Conservation (phyloP, 2,329 filamentous ascomycete genomes). For the Emmonsiellopsis sp. region DNA sequence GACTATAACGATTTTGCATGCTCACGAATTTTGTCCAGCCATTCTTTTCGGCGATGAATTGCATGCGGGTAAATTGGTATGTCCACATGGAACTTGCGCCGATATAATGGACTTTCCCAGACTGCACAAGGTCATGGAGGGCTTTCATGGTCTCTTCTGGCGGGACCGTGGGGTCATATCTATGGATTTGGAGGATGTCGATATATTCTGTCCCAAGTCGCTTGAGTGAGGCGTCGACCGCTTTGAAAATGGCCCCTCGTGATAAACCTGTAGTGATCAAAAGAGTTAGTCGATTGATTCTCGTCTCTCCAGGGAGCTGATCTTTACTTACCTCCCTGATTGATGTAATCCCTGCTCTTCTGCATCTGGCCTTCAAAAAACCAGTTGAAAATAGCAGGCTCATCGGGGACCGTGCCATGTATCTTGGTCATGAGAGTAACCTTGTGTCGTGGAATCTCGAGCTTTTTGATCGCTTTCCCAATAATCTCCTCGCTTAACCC, state of each 20-base stretch:
- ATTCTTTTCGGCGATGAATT: slow-evolving; percentile 39
- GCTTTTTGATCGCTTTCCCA: slow-evolving; percentile 50
- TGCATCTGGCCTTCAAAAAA: slow-evolving; percentile 31
- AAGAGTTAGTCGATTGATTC: background rate
- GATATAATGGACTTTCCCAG: slow-evolving; percentile 26
- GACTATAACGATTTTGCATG: slow-evolving; percentile 46
- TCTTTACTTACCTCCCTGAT: slow-evolving; percentile 19
- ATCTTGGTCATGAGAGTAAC: slow-evolving; percentile 50
- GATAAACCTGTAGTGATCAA: slow-evolving; percentile 20
- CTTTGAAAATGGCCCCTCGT: slow-evolving; percentile 36
- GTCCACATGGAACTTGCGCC: slow-evolving; percentile 22
- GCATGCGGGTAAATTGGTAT: slow-evolving; percentile 30
- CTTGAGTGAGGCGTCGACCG: slow-evolving; percentile 35
- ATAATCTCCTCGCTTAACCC: slow-evolving; percentile 44
- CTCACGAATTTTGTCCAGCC: slow-evolving; percentile 44
- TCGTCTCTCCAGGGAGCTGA: background rate
- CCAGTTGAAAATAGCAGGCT: slow-evolving; percentile 23
- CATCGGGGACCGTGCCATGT: slow-evolving; percentile 28
- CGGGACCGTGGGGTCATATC: slow-evolving; percentile 36
- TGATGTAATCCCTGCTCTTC: slow-evolving; percentile 41
- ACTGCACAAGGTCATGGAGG: slow-evolving; percentile 32
- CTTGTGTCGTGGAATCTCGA: slow-evolving; percentile 48
- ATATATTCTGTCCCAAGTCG: slow-evolving; percentile 38
- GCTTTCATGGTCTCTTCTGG: slow-evolving; percentile 41
- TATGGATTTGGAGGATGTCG: slow-evolving; percentile 43